Evolutionary conservation across 2,329 filamentous ascomycete species (phyloP).

Genomic region (Escovopsis sp.): DNA sequence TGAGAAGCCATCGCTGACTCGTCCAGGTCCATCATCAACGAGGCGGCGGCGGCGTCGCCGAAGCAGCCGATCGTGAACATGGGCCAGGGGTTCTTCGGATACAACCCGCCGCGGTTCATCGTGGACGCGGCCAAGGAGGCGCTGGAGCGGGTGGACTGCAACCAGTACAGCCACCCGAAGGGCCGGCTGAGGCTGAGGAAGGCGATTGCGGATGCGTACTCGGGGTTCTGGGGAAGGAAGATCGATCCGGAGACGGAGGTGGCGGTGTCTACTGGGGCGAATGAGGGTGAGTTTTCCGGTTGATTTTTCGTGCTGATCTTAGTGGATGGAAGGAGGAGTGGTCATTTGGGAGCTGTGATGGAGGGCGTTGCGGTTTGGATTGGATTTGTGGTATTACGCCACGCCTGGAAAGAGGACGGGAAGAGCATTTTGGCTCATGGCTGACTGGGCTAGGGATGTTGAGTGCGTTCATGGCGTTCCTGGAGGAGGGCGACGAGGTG

Average conservation of each 20-base stretch:
- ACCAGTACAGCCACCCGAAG: constrained; percentile 95
- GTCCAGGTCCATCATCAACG: constrained; percentile 49
- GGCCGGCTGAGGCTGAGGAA: constrained; percentile 83
- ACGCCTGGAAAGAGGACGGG: too few relatives aligned
- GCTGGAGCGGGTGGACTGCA: constrained; percentile 84
- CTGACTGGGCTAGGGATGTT: constrained; percentile 59
- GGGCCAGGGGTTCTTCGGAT: constrained; percentile 65
- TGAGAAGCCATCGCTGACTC: not conserved
- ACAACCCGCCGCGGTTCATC: constrained; percentile 86
- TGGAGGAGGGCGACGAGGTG: constrained; percentile 88
- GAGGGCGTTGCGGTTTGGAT: too few relatives aligned
- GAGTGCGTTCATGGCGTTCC: constrained; percentile 93
- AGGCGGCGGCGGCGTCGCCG: constrained; percentile 46
- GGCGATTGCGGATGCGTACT: constrained; percentile 85
- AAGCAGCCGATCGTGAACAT: constrained; percentile 50
- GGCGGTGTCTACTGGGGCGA: constrained; percentile 83
- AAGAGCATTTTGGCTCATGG: too few relatives aligned
- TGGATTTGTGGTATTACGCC: too few relatives aligned
- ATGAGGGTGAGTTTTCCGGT: constrained; percentile 37
- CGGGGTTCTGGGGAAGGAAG: constrained; percentile 67
- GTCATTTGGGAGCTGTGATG: not conserved
- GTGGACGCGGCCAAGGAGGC: constrained; percentile 82
- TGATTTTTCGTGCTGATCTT: too few relatives aligned
- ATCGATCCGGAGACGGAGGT: constrained; percentile 85
- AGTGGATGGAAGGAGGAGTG: not conserved